phyloP scores from a whole-genome alignment of 306 rosid species.

The Pachyrhizus erosus region DNA sequence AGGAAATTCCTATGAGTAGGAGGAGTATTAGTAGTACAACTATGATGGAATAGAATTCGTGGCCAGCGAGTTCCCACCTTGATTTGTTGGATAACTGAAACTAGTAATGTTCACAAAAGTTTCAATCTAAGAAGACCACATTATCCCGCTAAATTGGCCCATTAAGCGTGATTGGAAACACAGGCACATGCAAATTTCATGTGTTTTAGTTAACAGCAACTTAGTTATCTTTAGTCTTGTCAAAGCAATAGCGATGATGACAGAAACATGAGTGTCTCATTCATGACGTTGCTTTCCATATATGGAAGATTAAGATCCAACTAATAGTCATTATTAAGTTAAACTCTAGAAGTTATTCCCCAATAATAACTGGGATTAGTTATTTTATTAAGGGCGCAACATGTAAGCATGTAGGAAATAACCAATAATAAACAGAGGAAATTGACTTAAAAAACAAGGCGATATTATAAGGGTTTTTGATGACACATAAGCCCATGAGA shows the following conservation, averaged over 20 bases:
- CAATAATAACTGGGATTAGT: conserved; percentile 13
- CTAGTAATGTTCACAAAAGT: conserved; percentile 47
- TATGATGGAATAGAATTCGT: conserved; percentile 48
- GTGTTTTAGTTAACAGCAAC: conserved; percentile 58
- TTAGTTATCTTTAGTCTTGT: conserved; percentile 64
- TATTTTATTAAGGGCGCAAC: conserved; percentile 32
- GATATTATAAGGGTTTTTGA: conserved; percentile 32
- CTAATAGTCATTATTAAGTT: conserved; percentile 49
- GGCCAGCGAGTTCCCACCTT: conserved; percentile 61
- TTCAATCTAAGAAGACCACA: conserved; percentile 60
- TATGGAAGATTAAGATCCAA: conserved; percentile 70
- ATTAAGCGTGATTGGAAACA: conserved; percentile 68
- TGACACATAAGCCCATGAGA: conserved; percentile 33
- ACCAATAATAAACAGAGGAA: neutral
- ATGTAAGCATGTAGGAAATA: neutral
- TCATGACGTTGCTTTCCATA: conserved; percentile 61
- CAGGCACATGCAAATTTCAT: conserved; percentile 82
- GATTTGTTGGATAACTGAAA: conserved; percentile 52
- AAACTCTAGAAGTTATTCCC: conserved; percentile 28
- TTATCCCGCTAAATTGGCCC: conserved; percentile 67
- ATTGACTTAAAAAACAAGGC: conserved; percentile 53
- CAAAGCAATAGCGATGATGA: conserved; percentile 62
- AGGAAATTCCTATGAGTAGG: conserved; percentile 21
- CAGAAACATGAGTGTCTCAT: conserved; percentile 59
- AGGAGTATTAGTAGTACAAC: neutral